Evolutionary conservation across 83 land plant genomes (phyloP), one percentile per base, ranked within the genome.

Genomic region (Picea abies): DNA sequence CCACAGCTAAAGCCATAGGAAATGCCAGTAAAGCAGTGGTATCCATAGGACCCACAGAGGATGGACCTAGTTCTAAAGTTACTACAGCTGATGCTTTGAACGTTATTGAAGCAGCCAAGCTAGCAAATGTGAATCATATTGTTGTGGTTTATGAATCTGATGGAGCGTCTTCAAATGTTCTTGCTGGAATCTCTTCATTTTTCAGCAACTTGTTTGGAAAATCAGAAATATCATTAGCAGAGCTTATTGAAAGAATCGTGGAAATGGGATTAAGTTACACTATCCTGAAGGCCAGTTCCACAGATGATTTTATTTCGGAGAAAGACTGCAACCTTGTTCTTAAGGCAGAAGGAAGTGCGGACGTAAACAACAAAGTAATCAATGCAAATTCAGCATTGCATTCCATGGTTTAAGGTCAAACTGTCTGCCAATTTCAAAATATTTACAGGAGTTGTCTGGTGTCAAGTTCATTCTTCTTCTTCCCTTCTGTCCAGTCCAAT

Each of bases 21-120:
- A 92, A 92, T 79, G 98, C 99, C 71, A 83, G 90, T 65, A 97
- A 95, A 80, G 99, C 93, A 9, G 99, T 95, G 20, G 97, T 97
- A 23, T 95, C 99, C 11, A 86, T 95, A 25, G 98, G 99, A 39
- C 90, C 94, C 0, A 64, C 87, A 5, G 99, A 97, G 85, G 90
- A 97, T 79, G 99, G 99, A 2, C 94, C 98, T 1, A 66, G 88
- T 14, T 65, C 88, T 10, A 85, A 89, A 80, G 95, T 97, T 17
- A 86, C 93, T 37, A 80, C 93, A 60, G 63, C 83, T 20, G 98
- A 95, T 82, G 99, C 99, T 17, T 82, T 92, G 39, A 87, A 82
- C 63, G 93, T 97, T 49, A 85, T 95, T 58, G 84, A 92, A 80
- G 98, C 97, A 4, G 94, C 98, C 14, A 82, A 88, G 66, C 84